These are phyloP conservation scores for Piloderma croceum DNA, from an alignment of 768 basidiomycete genomes.

Conservation along the genomic window DNA sequence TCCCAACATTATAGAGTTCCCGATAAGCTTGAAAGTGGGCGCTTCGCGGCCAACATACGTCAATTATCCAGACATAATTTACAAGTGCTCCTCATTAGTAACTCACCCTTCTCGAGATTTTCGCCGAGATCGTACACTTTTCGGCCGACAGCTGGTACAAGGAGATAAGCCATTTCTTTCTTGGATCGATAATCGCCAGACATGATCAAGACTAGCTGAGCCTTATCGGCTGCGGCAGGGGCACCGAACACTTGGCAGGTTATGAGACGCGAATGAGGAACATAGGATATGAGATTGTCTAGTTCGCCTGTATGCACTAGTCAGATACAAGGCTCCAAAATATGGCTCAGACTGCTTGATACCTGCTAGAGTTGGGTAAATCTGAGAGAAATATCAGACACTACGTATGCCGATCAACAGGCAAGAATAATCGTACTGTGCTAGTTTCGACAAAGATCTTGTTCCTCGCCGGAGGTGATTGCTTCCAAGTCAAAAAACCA, in stretches of 20 bases:
- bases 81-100: too few relatives aligned
- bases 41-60: too few relatives aligned
- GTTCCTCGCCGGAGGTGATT: constrained; percentile 36
- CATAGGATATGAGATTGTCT: constrained; percentile 56
- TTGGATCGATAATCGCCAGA: constrained; percentile 79
- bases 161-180: constrained; percentile 70
- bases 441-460: constrained; percentile 85
- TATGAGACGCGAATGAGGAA: constrained; percentile 59
- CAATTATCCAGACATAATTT: neutral
- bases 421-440: constrained; percentile 48
- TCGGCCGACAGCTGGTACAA: constrained; percentile 72
- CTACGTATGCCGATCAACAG: neutral
- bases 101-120: constrained; percentile 74
- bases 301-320: constrained; percentile 48
- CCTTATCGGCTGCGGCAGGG: constrained; percentile 59
- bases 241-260: constrained; percentile 75
- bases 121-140: constrained; percentile 79
- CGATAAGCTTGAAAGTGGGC: constrained; percentile 70
- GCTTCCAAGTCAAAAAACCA: constrained; percentile 26
- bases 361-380: constrained; percentile 52
- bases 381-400: constrained; percentile 27
- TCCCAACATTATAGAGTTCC: constrained; percentile 75
- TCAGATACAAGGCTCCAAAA: constrained; percentile 1
- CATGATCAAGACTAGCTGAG: constrained; percentile 68
- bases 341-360: constrained; percentile 8